Evolutionary conservation across 1,284 basidiomycete species (phyloP).

Genomic region (Cerioporus squamosus): DNA sequence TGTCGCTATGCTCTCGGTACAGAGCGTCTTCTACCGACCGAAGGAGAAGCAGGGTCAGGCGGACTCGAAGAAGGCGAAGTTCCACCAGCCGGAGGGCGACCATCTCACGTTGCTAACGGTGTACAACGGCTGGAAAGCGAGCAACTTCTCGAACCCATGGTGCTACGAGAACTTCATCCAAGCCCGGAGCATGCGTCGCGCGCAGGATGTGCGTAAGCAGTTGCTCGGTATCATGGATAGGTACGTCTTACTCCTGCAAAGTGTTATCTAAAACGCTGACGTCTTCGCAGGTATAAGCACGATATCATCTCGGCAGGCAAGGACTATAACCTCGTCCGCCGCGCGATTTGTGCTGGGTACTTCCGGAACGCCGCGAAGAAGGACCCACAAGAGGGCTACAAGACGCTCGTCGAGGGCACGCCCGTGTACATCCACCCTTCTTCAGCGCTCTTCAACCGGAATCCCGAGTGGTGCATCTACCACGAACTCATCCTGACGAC

Average conservation of each 20-base stretch:
- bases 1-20: slow-evolving; percentile 97
- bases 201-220: slow-evolving; percentile 97
- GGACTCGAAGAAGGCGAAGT: slow-evolving; percentile 98
- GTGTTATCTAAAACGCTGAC: slow-evolving; percentile 17
- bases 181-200: slow-evolving; percentile 94
- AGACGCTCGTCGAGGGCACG: slow-evolving; percentile 96
- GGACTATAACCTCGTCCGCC: slow-evolving; percentile 93
- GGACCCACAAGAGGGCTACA: slow-evolving; percentile 95
- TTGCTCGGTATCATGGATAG: slow-evolving; percentile 98
- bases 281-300: slow-evolving; percentile 80
- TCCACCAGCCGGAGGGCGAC: slow-evolving; percentile 98
- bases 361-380: slow-evolving; percentile 98
- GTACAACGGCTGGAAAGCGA: slow-evolving; percentile 98
- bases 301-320: slow-evolving; percentile 91
- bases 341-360: slow-evolving; percentile 96
- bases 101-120: slow-evolving; percentile 95
- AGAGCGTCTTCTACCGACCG: slow-evolving; percentile 96
- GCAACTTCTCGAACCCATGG: slow-evolving; percentile 96
- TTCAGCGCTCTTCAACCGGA: slow-evolving; percentile 95
- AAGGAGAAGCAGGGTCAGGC: slow-evolving; percentile 99
- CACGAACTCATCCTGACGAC: slow-evolving; percentile 78
- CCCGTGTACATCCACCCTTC: slow-evolving; percentile 98
- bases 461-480: slow-evolving; percentile 81
- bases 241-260: slow-evolving; percentile 44
- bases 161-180: slow-evolving; percentile 99